Evolutionary conservation across 2,329 filamentous ascomycete species (phyloP).

Genomic region (Sporothrix protearum): DNA sequence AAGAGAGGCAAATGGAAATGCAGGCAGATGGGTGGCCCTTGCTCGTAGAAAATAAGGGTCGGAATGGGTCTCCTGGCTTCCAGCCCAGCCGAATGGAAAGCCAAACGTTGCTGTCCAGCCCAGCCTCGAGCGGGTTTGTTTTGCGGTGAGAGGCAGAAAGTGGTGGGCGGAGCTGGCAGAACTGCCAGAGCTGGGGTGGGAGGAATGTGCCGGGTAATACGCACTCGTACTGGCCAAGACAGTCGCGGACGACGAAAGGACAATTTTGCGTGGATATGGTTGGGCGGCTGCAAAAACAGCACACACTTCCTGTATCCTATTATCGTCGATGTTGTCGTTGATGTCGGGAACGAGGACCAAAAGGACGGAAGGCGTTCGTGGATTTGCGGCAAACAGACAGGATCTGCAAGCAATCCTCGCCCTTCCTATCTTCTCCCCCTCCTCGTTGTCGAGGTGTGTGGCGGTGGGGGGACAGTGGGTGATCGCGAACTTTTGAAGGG

Average conservation of each 20-base stretch:
- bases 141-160: slow-evolving; percentile 19
- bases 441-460: slow-evolving; percentile 19
- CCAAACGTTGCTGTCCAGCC: not conserved
- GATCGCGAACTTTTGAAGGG: not conserved
- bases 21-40: not conserved
- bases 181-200: not conserved
- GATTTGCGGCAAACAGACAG: not conserved
- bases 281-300: not conserved
- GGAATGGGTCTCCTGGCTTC: not conserved
- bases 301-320: not conserved
- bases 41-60: not conserved
- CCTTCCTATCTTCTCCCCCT: slow-evolving; percentile 14
- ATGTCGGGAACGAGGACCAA: not conserved
- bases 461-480: not conserved
- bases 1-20: not conserved
- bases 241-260: not conserved
- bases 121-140: slow-evolving; percentile 5
- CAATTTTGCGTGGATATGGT: not conserved
- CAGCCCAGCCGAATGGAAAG: slow-evolving; percentile 5
- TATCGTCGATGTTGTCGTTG: not conserved
- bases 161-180: slow-evolving; percentile 6
- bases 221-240: slow-evolving; percentile 14
- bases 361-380: not conserved
- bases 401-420: slow-evolving; percentile 7
- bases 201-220: slow-evolving; percentile 15